Evolutionary conservation across 768 basidiomycete genomes (phyloP).

Genomic region (Mycena kentingensis): DNA sequence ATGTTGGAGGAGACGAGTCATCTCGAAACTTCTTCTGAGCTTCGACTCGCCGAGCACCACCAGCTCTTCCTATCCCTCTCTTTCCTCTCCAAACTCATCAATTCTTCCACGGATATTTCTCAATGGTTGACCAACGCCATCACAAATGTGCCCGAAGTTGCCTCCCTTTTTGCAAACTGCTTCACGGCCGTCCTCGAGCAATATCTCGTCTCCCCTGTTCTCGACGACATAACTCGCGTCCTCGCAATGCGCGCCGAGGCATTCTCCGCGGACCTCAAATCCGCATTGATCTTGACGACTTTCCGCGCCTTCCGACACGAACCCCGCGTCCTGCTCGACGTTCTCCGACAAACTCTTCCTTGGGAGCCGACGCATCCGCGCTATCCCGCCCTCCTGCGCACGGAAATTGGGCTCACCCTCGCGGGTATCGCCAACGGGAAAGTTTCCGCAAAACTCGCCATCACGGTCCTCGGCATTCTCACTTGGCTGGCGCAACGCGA

Average conservation of each 20-base stretch:
- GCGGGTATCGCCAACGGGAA: conserved; percentile 30
- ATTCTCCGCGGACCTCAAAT: conserved; percentile 33
- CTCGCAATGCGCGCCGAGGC: conserved; percentile 18
- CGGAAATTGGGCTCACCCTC: conserved; percentile 39
- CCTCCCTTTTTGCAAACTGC: conserved; percentile 40
- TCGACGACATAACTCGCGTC: conserved; percentile 39
- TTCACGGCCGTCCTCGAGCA: conserved; percentile 51
- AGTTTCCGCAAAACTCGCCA: conserved; percentile 41
- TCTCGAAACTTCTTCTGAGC: conserved; percentile 31
- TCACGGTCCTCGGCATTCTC: conserved; percentile 46
- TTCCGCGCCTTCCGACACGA: conserved; percentile 31
- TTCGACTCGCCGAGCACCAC: conserved; percentile 44
- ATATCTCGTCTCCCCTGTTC: conserved; percentile 45
- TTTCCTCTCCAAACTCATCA: conserved; percentile 49
- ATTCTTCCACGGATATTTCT: conserved; percentile 39
- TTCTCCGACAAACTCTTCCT: conserved; percentile 19
- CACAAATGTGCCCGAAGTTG: conserved; percentile 44
- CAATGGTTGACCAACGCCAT: conserved; percentile 49
- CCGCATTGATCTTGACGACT: conserved; percentile 35
- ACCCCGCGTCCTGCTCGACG: conserved; percentile 11
- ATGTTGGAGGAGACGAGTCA: conserved; percentile 40
- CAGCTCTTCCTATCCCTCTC: conserved; percentile 53
- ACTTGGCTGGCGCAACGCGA: conserved; percentile 55
- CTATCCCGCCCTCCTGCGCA: conserved; percentile 24
- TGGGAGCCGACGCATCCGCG: conserved; percentile 4